Conservation (phyloP, 2,329 filamentous ascomycete genomes). For the Aspergillus clavatus region DNA sequence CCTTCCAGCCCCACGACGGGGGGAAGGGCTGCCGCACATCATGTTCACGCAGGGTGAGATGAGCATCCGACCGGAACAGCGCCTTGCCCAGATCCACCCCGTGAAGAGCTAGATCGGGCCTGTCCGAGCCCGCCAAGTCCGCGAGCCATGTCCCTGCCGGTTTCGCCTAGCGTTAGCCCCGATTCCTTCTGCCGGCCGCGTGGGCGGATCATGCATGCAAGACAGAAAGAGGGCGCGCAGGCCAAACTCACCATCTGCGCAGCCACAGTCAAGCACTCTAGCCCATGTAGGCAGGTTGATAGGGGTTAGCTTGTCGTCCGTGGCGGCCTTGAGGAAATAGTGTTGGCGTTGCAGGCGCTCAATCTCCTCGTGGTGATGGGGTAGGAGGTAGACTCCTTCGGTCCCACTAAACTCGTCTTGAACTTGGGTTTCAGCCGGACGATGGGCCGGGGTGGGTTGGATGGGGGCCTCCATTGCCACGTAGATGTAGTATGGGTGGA, state of each 20-base stretch:
- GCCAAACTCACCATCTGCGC: constrained; percentile 9
- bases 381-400: constrained; percentile 10
- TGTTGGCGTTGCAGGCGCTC: constrained; percentile 10
- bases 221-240: background rate
- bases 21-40: constrained; percentile 10
- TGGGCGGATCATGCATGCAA: background rate
- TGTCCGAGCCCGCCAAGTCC: constrained; percentile 3
- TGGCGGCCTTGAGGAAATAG: constrained; percentile 8
- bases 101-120: constrained; percentile 3
- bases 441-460: background rate
- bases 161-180: background rate
- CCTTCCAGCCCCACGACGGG: constrained; percentile 1
- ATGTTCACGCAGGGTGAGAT: constrained; percentile 3
- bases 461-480: background rate
- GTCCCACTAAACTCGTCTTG: constrained; percentile 5
- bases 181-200: background rate
- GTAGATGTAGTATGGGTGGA: background rate
- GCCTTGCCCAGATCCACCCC: constrained; percentile 9
- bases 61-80: constrained; percentile 2
- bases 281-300: background rate
- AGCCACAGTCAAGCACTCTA: constrained; percentile 8
- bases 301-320: constrained; percentile 2
- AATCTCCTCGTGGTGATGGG: constrained; percentile 9
- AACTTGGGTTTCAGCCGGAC: background rate
- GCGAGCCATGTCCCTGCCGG: constrained; percentile 8